Evolutionary conservation across 352 stramenopile species (phyloP).

Genomic region (Phytophthora megakarya): DNA sequence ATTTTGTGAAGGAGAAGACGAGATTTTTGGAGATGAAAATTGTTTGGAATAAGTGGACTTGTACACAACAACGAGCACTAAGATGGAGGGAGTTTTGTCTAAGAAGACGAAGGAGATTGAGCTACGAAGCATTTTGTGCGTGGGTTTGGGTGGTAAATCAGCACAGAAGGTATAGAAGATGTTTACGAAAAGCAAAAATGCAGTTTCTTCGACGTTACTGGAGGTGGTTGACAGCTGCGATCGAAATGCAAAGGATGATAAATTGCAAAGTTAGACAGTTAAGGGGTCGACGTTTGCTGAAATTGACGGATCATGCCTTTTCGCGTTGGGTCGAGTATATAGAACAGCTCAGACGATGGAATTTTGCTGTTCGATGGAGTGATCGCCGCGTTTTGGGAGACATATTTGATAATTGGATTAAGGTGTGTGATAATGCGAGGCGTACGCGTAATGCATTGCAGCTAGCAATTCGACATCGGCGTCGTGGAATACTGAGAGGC

Average conservation of each 20-base stretch:
- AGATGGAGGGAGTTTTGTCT: conserved; percentile 11
- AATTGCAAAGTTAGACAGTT: conserved; percentile 1
- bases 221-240: conserved; percentile 16
- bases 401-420: conserved; percentile 25
- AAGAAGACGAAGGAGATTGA: neutral
- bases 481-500: conserved; percentile 18
- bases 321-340: conserved; percentile 22
- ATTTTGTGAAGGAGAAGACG: conserved; percentile 3
- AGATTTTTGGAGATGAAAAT: neutral
- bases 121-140: conserved; percentile 17
- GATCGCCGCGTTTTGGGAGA: conserved; percentile 19
- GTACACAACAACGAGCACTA: neutral
- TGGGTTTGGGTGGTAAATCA: conserved; percentile 16
- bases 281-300: neutral
- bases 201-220: conserved; percentile 28
- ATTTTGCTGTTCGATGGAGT: conserved; percentile 34
- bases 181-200: conserved; percentile 7
- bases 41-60: conserved; percentile 23
- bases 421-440: conserved; percentile 15
- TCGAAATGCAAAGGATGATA: conserved; percentile 14
- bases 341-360: conserved; percentile 23
- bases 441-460: conserved; percentile 19
- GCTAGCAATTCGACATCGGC: conserved; percentile 18
- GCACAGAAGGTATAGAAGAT: conserved; percentile 8
- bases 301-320: conserved; percentile 12